Base-by-base conservation (phyloP, 768 basidiomycete genomes). In the Hericium rajendrae region DNA sequence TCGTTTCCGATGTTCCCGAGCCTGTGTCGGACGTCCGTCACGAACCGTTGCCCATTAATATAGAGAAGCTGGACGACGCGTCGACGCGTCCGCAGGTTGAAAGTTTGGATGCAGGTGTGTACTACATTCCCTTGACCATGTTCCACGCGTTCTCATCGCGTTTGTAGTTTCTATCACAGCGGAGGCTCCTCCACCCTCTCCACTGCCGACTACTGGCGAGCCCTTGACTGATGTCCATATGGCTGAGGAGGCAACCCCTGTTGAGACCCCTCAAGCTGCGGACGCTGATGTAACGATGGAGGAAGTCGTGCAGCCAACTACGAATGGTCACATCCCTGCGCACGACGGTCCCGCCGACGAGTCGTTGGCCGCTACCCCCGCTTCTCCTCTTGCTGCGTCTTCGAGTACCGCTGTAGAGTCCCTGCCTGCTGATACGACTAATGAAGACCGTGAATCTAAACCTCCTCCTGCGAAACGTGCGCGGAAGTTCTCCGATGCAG, bases 381-480 rank as follows among this genome's bases (percentile, higher is more conserved):
- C 60, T 57, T 68, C 68, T 37, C 60, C 63, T 57, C 63, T 64
- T 54, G 66, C 64, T 63, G 67, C 65, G 66, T 62, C 69, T 51
- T 67, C 69, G 62, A 67, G 60, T 61, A 69, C 66, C 53, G 67
- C 65, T 67, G 66, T 68, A 62, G 66, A 67, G 59, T 66, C 65
- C 53, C 58, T 64, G 56, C 62, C 51, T 58, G 57, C 63, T 68
- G 53, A 57, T 57, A 53, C 59, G 24, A 58, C 62, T 20, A 53
- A 60, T 15, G 65, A 66, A 68, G 78, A 81, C 63, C 83, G 84
- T 58, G 82, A 84, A 60, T 76, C 80, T 57, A 73, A 77, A 59
- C 86, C 84, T 13, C 88, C 86, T n/a, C 90, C 90, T 28, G 86
- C 88, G 59, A 92, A 92, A 78, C 80, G 90, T 60, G 79, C 87